phyloP scores from a whole-genome alignment of 257 asterid species.

The Nicotiana paniculata region DNA sequence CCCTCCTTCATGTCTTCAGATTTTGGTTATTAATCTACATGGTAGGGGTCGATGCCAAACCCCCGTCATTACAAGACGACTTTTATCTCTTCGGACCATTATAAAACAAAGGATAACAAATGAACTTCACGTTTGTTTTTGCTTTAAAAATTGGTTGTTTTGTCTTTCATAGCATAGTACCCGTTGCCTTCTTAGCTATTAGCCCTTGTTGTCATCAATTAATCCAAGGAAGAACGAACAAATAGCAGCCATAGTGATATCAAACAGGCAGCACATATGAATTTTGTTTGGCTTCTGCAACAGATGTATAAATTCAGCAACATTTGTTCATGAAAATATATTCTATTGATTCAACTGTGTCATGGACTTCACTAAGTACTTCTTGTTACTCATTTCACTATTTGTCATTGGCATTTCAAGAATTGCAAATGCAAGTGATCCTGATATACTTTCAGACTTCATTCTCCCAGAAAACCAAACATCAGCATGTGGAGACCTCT shows the following conservation, averaged over 20 bases:
- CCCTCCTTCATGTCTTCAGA: too few relatives aligned
- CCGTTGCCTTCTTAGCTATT: background rate
- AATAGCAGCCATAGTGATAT: too few relatives aligned
- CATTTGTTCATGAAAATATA: background rate
- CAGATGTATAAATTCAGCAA: background rate
- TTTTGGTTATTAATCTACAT: too few relatives aligned
- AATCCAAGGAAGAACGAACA: background rate
- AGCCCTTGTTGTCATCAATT: background rate
- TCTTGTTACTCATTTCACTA: background rate
- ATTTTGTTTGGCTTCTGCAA: too few relatives aligned
- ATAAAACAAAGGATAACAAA: background rate
- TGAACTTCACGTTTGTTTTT: background rate
- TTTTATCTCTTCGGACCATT: too few relatives aligned
- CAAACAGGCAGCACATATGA: too few relatives aligned
- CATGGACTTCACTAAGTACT: background rate
- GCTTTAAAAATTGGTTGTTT: background rate
- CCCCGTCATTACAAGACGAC: too few relatives aligned
- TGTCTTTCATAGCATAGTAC: background rate
- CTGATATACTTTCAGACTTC: conserved; percentile 19
- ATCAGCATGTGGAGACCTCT: conserved; percentile 1
- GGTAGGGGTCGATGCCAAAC: too few relatives aligned
- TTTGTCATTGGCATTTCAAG: conserved; percentile 5
- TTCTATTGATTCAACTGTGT: background rate
- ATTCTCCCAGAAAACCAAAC: conserved; percentile 1
- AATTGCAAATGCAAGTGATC: conserved; percentile 12